Base-by-base conservation (phyloP, 805 yeast species). In the Candida ipomoeae region DNA sequence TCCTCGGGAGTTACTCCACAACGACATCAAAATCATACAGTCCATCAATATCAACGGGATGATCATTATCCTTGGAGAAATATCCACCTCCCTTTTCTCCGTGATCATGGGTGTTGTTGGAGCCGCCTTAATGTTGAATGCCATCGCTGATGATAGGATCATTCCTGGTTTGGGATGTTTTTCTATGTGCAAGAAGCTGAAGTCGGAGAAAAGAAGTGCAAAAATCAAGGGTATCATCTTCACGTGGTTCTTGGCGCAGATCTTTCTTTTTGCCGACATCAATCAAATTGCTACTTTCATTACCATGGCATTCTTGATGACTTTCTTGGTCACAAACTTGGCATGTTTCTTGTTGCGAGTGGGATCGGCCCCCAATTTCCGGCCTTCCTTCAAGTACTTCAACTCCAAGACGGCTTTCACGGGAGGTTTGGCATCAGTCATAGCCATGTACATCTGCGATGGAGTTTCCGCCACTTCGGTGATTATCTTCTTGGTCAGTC, bases 261-360 rank as follows among this genome's bases (percentile, higher is more conserved):
- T 86, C 6, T 92, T 95, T 55, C 73, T 94, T 40, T 83, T 94
- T 62, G 88, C 96, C 0, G 95, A 94, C 63, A 87, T 94, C 55
- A 92, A 94, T 68, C 88, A 87, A 65, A 90, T 94, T 66, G 99
- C 99, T 2, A 86, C 95, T 0, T 84, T 90, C 60, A 92, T 94
- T 54, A 92, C 98, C 1, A 90, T 95, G 97, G 96, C 99, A 0
- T 92, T 90, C 61, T 74, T 94, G 47, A 88, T 92, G 94, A 94
- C 99, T 0, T 94, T 94, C 61, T 85, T 92, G 44, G 96, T 92
- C 2, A 90, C 96, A 34, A 94, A 94, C 62, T 67, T 92, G 55
- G 98, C 99, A 2, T 95, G 99, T 65, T 90, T 92, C 63, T 68
- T 94, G 48, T 75, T 94, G 58, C 86, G 85, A 55, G 70, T 94